A percentile compares a stretch with the other conserved stretches of the same genome.
These are phyloP conservation scores for Ehretia macrophylla DNA, from an alignment of 257 asterid species.

Conservation along the genomic window DNA sequence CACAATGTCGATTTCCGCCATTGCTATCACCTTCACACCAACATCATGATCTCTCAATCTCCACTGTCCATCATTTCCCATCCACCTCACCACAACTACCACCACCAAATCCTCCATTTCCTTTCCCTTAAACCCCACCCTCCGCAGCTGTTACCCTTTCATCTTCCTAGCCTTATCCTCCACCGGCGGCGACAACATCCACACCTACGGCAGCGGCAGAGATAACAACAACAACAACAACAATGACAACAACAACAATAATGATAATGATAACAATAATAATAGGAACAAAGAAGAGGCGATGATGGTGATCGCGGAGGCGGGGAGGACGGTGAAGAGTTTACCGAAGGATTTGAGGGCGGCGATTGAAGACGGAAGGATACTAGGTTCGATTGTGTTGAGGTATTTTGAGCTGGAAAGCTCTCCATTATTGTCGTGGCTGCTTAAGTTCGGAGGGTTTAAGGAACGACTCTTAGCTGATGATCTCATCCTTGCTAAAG, in stretches of 20 bases:
- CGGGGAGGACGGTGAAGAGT: conserved; percentile 71
- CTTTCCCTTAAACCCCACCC: background rate
- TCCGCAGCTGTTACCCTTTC: conserved; percentile 6
- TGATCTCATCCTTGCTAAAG: conserved; percentile 85
- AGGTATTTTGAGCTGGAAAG: conserved; percentile 71
- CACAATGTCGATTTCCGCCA: background rate
- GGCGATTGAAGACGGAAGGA: conserved; percentile 65
- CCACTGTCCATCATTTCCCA: background rate
- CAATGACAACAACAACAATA: conserved; percentile 18
- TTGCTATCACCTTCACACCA: background rate
- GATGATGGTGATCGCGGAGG: conserved; percentile 53
- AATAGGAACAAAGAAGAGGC: conserved; percentile 52
- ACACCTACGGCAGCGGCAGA: conserved; percentile 13
- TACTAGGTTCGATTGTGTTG: conserved; percentile 62
- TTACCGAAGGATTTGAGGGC: conserved; percentile 79
- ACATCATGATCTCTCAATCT: background rate
- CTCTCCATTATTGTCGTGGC: conserved; percentile 60
- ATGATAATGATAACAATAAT: conserved; percentile 33
- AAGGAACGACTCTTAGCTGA: conserved; percentile 95
- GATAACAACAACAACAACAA: conserved; percentile 7
- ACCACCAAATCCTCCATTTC: background rate
- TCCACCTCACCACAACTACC: background rate
- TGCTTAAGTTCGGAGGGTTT: conserved; percentile 74
- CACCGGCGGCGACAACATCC: conserved; percentile 2
- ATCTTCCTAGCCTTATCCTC: conserved; percentile 21